Percentiles rank a stretch among this genome's conserved stretches.
These are phyloP conservation scores for Coniosporium apollinis DNA, from an alignment of 495 filamentous ascomycete species.

Conservation along the genomic window DNA sequence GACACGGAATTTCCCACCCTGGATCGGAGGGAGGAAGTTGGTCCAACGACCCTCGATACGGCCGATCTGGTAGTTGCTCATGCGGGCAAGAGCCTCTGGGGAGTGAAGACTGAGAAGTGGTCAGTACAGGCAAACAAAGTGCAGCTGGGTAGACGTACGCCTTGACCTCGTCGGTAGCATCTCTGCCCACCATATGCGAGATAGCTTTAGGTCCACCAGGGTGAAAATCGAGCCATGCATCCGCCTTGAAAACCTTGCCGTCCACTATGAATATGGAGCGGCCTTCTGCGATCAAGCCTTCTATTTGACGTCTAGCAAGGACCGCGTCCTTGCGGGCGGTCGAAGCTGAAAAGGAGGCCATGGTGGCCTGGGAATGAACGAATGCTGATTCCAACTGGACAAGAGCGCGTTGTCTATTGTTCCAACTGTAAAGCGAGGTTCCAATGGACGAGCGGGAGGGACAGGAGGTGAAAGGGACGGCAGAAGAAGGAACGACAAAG, in stretches of 20 bases:
- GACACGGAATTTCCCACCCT: constrained; percentile 68
- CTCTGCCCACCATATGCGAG: constrained; percentile 85
- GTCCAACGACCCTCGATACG: constrained; percentile 65
- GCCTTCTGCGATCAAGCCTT: constrained; percentile 78
- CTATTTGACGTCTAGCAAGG: constrained; percentile 53
- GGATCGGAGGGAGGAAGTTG: constrained; percentile 84
- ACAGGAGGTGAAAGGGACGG: too few species aligned
- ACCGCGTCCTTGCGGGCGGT: constrained; percentile 9
- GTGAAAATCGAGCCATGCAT: constrained; percentile 77
- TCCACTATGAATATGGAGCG: constrained; percentile 66
- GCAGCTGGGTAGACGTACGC: constrained; percentile 42
- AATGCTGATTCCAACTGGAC: too few species aligned
- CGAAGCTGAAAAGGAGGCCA: background rate
- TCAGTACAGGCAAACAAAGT: constrained; percentile 1
- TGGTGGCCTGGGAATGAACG: too few species aligned
- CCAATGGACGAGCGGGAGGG: too few species aligned
- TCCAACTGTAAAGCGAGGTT: too few species aligned
- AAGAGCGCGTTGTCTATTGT: too few species aligned
- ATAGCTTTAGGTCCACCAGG: constrained; percentile 90
- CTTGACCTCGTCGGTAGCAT: constrained; percentile 92
- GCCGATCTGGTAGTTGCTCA: constrained; percentile 74
- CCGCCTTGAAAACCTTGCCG: constrained; percentile 64
- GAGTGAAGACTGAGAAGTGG: constrained; percentile 59
- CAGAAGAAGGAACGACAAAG: too few species aligned
- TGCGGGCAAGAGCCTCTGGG: constrained; percentile 51